A percentile compares a stretch with the other conserved stretches of the same genome.
phyloP scores from a whole-genome alignment of 75 land plant genomes.

The Sequoia sempervirens region DNA sequence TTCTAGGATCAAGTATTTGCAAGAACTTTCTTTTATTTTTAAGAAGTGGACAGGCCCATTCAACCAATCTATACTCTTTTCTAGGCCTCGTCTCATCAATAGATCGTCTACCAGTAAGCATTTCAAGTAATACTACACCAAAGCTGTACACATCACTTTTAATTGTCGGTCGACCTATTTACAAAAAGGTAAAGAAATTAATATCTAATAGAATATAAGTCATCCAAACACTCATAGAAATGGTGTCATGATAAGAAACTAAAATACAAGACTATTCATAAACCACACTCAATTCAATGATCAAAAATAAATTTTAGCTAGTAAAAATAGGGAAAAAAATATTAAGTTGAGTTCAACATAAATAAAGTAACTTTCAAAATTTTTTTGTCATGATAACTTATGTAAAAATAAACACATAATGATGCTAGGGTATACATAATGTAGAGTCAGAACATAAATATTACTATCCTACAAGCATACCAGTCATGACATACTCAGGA shows the following conservation, averaged over 20 bases:
- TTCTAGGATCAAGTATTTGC: slow-evolving; percentile 58
- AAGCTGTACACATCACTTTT: slow-evolving; percentile 80
- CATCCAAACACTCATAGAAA: not conserved
- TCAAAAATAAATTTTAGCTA: too few relatives aligned
- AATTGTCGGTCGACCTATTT: slow-evolving; percentile 57
- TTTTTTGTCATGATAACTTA: not conserved
- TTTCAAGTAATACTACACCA: slow-evolving; percentile 78
- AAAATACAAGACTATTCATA: not conserved
- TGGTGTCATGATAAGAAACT: not conserved
- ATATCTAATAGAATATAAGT: not conserved
- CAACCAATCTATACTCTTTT: slow-evolving; percentile 55
- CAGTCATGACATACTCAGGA: slow-evolving; percentile 9
- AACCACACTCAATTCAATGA: too few relatives aligned
- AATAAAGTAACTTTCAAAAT: not conserved
- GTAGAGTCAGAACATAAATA: not conserved
- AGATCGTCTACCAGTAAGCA: slow-evolving; percentile 64
- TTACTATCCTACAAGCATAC: slow-evolving; percentile 2
- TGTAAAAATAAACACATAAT: not conserved
- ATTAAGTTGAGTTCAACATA: too few relatives aligned
- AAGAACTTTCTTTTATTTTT: slow-evolving; percentile 52
- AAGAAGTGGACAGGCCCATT: slow-evolving; percentile 68
- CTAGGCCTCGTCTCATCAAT: slow-evolving; percentile 61
- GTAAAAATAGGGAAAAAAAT: too few relatives aligned
- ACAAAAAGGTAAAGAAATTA: slow-evolving; percentile 9
- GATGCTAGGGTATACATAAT: not conserved